Evolutionary conservation across 2,329 filamentous ascomycete species (phyloP).

Genomic region (Chaetomium sp.): DNA sequence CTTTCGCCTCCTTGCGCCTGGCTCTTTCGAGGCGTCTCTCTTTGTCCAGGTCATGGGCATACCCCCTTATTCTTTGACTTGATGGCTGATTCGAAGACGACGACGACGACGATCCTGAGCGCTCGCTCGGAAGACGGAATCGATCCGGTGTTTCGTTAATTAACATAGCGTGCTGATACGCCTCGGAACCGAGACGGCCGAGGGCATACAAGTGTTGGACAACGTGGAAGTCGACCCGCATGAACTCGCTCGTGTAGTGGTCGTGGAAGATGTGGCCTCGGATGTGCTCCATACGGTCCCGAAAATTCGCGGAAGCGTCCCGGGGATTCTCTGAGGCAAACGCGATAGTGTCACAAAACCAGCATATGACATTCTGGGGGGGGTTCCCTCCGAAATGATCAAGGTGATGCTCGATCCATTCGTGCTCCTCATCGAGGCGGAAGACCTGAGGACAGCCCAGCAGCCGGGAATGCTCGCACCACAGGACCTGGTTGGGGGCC

Average conservation of each 20-base stretch:
- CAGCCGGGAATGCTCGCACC: constrained; percentile 41
- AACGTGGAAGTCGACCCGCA: constrained; percentile 36
- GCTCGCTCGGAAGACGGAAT: constrained; percentile 9
- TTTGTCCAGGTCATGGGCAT: constrained; percentile 3
- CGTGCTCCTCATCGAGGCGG: constrained; percentile 29
- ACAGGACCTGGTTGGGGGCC: constrained; percentile 23
- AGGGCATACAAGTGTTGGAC: constrained; percentile 32
- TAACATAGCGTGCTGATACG: constrained; percentile 15
- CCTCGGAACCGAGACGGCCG: constrained; percentile 25
- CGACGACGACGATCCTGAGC: background rate
- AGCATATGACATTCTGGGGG: constrained; percentile 38
- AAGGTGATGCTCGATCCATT: constrained; percentile 43
- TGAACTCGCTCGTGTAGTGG: constrained; percentile 15
- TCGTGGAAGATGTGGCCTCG: constrained; percentile 35
- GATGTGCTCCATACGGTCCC: constrained; percentile 44
- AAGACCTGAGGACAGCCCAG: constrained; percentile 35
- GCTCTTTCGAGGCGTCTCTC: background rate
- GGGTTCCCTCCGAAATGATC: constrained; percentile 31
- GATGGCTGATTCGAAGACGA: background rate
- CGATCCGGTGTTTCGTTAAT: constrained; percentile 16
- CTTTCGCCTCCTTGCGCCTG: no score
- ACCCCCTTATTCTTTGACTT: background rate
- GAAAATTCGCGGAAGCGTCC: constrained; percentile 27
- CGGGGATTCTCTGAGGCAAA: constrained; percentile 26
- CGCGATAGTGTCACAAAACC: constrained; percentile 39